Conservation (phyloP, 148 eudicot genomes). For the Pharnaceum exiguum region DNA sequence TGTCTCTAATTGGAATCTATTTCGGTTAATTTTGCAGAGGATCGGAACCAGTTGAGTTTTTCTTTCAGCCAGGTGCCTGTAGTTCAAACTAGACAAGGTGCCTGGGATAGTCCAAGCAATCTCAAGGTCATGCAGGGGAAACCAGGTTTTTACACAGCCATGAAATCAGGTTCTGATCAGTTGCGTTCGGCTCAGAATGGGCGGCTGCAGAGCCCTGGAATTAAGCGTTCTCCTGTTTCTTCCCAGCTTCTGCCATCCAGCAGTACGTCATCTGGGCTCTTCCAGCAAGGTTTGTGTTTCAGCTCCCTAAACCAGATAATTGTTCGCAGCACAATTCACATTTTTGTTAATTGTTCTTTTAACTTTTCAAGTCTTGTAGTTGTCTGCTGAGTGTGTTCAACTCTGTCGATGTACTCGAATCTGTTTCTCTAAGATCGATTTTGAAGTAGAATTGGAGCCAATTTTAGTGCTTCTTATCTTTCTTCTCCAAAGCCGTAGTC, state of each 20-base stretch:
- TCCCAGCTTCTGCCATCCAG: constrained; percentile 42
- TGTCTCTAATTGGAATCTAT: background rate
- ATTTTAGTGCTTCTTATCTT: too few species aligned
- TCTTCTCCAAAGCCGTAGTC: too few species aligned
- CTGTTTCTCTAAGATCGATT: too few species aligned
- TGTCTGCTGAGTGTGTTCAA: too few species aligned
- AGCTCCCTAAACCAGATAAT: background rate
- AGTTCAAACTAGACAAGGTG: constrained; percentile 38
- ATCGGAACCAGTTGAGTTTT: constrained; percentile 57
- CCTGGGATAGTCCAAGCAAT: constrained; percentile 45
- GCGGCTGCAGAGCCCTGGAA: constrained; percentile 30
- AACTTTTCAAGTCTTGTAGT: too few species aligned
- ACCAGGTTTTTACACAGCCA: constrained; percentile 27
- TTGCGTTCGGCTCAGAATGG: constrained; percentile 36
- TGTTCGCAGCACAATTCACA: too few species aligned
- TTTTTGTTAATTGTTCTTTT: too few species aligned
- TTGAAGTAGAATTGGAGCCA: too few species aligned
- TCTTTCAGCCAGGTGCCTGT: constrained; percentile 41
- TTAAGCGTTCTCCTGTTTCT: constrained; percentile 30
- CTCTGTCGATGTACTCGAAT: too few species aligned
- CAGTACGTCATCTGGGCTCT: constrained; percentile 39
- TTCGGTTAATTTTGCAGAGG: constrained; percentile 38
- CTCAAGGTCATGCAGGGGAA: constrained; percentile 50
- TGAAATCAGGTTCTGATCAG: constrained; percentile 32
- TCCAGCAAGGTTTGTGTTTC: constrained; percentile 48